Evolutionary conservation across 2,329 filamentous ascomycete genomes (phyloP), one percentile per base, ranked within the genome.

Genomic region (Stagonosporopsis cucurbitacearum): DNA sequence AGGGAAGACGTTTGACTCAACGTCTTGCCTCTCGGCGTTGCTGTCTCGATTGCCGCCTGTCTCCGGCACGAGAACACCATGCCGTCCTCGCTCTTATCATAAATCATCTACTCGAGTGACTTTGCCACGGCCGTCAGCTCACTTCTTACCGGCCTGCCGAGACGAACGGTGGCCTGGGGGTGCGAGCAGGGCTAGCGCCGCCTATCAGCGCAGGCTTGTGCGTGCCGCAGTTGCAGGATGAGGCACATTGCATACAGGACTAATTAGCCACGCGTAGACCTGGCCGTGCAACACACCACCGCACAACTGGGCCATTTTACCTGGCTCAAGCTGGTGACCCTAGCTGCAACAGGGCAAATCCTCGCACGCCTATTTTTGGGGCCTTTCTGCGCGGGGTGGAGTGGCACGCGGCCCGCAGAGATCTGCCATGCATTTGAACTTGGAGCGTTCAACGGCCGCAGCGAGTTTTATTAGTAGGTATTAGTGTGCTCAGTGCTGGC

Each of bases 361-460:
- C 50, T 58, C 49, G 54, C 55, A 65, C 50, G 59, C 47, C 68
- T 73, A 72, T 69, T 69, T 67, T 71, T 68, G 63, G 68, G 59
- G 54, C 53, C 41, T 49, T 59, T 62, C n/a, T 44, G 42, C 47
- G 36, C 47, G 40, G 25, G 22, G 33, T 45, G 43, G 42, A 46
- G 54, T 58, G 60, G 50, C 60, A 58, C 54, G 60, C 60, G 58
- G 62, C 50, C 60, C 57, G 51, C 41, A 48, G 28, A 35, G 37
- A 55, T 47, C 45, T 50, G 40, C 50, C 54, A 56, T 53, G 54
- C 58, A 25, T 49, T 32, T n/a, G 3, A 54, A 25, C 46, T 32
- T n/a, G 3, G 9, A 30, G 28, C 28, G 28, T 30, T 47, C 55
- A 55, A 56, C 52, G 57, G 57, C 35, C 54, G 42, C 50, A 50